Percentiles rank a stretch among this genome's conserved stretches.
Evolutionary conservation across 2,329 filamentous ascomycete species (phyloP).

Genomic region (Chaetomium sp.): DNA sequence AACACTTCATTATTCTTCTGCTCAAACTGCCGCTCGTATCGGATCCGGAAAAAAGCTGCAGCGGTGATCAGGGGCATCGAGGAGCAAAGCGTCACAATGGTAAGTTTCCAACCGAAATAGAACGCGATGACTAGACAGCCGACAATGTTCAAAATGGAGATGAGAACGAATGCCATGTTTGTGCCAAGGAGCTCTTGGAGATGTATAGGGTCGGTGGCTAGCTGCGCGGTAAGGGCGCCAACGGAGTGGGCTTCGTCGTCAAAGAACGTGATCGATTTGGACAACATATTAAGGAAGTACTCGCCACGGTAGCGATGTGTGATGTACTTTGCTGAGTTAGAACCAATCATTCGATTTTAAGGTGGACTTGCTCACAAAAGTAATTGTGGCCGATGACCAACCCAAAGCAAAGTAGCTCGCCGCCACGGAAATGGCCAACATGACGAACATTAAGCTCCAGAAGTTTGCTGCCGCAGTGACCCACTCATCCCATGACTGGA

Average conservation of each 20-base stretch:
- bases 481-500: constrained; percentile 32
- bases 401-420: constrained; percentile 49
- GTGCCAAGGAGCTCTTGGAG: constrained; percentile 55
- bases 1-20: constrained; percentile 52
- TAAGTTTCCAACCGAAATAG: constrained; percentile 69
- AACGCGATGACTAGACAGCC: constrained; percentile 62
- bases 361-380: constrained; percentile 27
- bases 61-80: constrained; percentile 30
- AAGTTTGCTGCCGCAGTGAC: constrained; percentile 42
- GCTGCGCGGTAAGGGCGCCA: constrained; percentile 51
- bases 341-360: not conserved
- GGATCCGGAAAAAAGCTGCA: constrained; percentile 38
- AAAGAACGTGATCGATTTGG: constrained; percentile 54
- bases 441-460: constrained; percentile 59
- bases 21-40: constrained; percentile 52
- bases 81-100: constrained; percentile 46
- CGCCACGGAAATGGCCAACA: constrained; percentile 48
- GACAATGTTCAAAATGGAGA: constrained; percentile 58
- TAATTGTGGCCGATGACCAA: constrained; percentile 39
- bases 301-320: constrained; percentile 50
- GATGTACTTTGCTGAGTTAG: constrained; percentile 29
- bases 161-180: constrained; percentile 57
- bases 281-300: constrained; percentile 53
- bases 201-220: constrained; percentile 51
- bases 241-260: constrained; percentile 53